These are phyloP conservation scores for Gaeumannomyces sp. DNA, from an alignment of 2,329 filamentous ascomycete genomes.

Conservation along the genomic window DNA sequence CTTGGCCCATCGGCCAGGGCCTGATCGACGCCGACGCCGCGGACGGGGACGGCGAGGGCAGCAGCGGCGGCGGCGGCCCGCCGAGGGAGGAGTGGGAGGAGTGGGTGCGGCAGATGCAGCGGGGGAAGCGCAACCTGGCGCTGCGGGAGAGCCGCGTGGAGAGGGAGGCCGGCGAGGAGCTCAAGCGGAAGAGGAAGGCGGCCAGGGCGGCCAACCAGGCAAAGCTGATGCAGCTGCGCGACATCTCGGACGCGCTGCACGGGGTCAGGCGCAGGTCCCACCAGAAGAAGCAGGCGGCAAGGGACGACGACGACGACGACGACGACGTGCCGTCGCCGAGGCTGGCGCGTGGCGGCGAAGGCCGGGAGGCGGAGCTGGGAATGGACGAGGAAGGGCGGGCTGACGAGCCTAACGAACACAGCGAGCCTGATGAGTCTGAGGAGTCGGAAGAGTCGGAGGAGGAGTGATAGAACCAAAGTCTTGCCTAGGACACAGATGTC, in stretches of 20 bases:
- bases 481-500: not conserved
- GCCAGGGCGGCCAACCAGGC: not conserved
- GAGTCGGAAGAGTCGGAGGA: not conserved
- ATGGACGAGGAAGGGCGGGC: too few species aligned
- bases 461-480: not conserved
- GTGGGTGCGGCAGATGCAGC: not conserved
- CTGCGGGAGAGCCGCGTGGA: not conserved
- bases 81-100: not conserved
- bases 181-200: not conserved
- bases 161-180: not conserved
- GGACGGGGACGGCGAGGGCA: not conserved
- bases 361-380: too few species aligned
- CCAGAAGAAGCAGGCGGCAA: not conserved
- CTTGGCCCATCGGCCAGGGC: conserved; percentile 1
- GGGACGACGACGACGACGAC: not conserved
- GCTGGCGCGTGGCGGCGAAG: too few species aligned
- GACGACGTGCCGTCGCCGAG: too few species aligned
- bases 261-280: not conserved
- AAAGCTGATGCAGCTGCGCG: not conserved
- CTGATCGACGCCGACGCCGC: conserved; percentile 1
- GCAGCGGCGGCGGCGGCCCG: not conserved
- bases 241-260: not conserved
- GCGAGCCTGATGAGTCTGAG: not conserved
- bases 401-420: not conserved
- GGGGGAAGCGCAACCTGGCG: not conserved